Percentiles rank a stretch among this genome's conserved stretches.
These are phyloP conservation scores for Solanum sparsipilum DNA, from an alignment of 257 asterid species.

Conservation along the genomic window DNA sequence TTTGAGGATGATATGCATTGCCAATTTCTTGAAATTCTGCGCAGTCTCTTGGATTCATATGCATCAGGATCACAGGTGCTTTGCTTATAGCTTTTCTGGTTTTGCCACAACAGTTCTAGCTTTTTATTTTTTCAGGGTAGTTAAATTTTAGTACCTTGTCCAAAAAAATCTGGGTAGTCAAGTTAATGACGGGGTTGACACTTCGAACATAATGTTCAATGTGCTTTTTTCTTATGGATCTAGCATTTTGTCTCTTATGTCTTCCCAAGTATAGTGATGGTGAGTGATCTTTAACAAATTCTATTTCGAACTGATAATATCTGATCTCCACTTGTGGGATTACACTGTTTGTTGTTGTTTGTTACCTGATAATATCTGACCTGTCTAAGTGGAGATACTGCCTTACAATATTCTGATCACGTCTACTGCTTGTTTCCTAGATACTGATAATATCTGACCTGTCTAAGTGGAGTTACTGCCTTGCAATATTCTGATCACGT, in stretches of 20 bases:
- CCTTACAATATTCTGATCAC: not conserved
- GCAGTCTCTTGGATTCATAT: constrained; percentile 79
- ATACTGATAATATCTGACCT: not conserved
- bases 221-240: not conserved
- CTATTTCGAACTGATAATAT: not conserved
- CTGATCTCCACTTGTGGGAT: not conserved
- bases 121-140: not conserved
- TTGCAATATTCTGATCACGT: not conserved
- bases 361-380: not conserved
- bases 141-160: not conserved
- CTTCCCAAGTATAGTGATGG: not conserved
- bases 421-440: not conserved
- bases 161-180: not conserved
- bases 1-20: constrained; percentile 95
- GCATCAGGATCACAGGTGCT: constrained; percentile 75
- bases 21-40: constrained; percentile 90
- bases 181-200: not conserved
- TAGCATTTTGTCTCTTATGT: not conserved
- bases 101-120: not conserved
- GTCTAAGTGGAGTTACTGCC: not conserved
- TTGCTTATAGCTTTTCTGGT: not conserved
- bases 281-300: not conserved
- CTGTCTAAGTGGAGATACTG: not conserved
- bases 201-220: not conserved
- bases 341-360: not conserved